Evolutionary conservation across 805 yeast genomes (phyloP), one percentile per base, ranked within the genome.

Genomic region (Lachancea meyersii): DNA sequence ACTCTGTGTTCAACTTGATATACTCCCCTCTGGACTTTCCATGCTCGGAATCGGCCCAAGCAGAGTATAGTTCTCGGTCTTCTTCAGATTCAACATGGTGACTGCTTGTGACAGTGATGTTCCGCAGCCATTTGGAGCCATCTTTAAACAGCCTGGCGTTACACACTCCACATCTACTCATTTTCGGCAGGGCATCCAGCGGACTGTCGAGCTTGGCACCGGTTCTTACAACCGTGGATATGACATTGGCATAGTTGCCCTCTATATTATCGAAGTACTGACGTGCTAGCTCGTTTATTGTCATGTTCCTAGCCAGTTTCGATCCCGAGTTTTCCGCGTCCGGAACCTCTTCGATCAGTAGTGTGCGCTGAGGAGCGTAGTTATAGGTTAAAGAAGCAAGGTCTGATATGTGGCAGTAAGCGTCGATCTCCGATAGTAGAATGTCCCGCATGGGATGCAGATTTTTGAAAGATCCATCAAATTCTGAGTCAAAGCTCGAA

Each of bases 201-300:
- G 85, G 86, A 6, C 69, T 69, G 1, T 71, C 73, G 35, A 89
- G 64, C 58, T 91, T 88, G 37, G 80, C 80, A 4, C 93, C 96
- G 0, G 95, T 88, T 50, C 86, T 81, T 11, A 88, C 88, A 17
- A 91, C 97, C 0, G 97, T 89, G 0, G 96, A 83, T 2, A 89
- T 88, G 2, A 91, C 85, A 44, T 91, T 86, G 0, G 95, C 88
- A 57, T 88, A 88, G 13, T 80, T 88, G 5, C 72, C 71, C 54
- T 86, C 95, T 19, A 89, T 77, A 26, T 72, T 70, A 23, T 68
- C 72, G 52, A 86, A 86, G 61, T 91, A 91, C 38, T 79, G 75
- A 21, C 77, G 69, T 1, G 88, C 80, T 38, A 91, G 71, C 55
- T 86, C 94, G 53, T 85, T 82, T 16, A 91, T 81, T 2, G 95